Conservation (phyloP, 2,329 filamentous ascomycete genomes). For the Ceratocystis huliohia region DNA sequence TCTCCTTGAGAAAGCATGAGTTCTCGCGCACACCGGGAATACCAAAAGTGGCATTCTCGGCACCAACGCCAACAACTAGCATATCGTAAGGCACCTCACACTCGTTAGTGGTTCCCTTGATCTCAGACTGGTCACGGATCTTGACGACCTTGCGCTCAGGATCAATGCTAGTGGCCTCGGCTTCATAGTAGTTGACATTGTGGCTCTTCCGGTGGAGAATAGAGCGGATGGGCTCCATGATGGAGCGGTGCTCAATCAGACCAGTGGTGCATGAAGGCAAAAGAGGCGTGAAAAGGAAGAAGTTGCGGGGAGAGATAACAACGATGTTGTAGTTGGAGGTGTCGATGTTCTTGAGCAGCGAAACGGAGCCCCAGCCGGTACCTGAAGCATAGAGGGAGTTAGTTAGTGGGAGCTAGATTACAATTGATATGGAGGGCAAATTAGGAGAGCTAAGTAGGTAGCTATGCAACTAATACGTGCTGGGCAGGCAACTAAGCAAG, state of each 20-base stretch:
- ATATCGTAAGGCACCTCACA: constrained; percentile 96
- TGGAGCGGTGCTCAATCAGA: constrained; percentile 95
- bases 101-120: constrained; percentile 68
- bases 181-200: constrained; percentile 92
- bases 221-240: constrained; percentile 97
- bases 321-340: constrained; percentile 98
- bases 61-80: constrained; percentile 92
- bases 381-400: constrained; percentile 39
- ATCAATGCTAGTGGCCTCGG: constrained; percentile 91
- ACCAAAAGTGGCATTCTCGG: constrained; percentile 96
- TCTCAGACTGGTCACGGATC: constrained; percentile 83
- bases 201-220: constrained; percentile 93
- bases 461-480: no score
- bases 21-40: constrained; percentile 91
- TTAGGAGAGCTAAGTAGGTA: no score
- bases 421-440: constrained; percentile 23
- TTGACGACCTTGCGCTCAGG: constrained; percentile 76
- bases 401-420: constrained; percentile 1
- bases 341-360: constrained; percentile 94
- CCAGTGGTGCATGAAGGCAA: constrained; percentile 96
- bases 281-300: constrained; percentile 98
- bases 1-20: constrained; percentile 98
- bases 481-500: no score
- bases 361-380: constrained; percentile 90
- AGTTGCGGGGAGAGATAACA: constrained; percentile 95